A percentile compares a stretch with the other conserved stretches of the same genome.
phyloP scores from a whole-genome alignment of 2,329 filamentous ascomycete species.

The Verticillium longisporum region DNA sequence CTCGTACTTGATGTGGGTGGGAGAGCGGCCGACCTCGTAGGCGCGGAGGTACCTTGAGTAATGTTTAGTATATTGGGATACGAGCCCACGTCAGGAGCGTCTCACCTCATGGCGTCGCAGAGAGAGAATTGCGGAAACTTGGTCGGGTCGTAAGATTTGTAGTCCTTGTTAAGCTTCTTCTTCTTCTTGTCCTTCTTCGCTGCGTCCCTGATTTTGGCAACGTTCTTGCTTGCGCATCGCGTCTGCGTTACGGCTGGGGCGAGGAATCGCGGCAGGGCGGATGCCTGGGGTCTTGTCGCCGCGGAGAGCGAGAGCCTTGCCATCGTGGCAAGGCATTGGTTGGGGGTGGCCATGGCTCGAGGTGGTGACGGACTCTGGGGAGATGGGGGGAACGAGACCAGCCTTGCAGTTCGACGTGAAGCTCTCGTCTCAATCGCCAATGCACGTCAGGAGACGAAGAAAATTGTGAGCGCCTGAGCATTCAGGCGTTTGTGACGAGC shows the following conservation, averaged over 20 bases:
- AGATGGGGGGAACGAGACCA: background rate
- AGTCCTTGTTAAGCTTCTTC: slow-evolving; percentile 57
- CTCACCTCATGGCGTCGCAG: slow-evolving; percentile 86
- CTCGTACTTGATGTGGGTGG: slow-evolving; percentile 77
- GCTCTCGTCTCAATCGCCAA: background rate
- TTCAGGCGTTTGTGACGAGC: slow-evolving; percentile 12
- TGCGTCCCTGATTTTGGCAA: slow-evolving; percentile 25
- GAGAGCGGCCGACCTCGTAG: slow-evolving; percentile 78
- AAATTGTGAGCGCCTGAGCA: slow-evolving; percentile 6
- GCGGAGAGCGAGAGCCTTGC: slow-evolving; percentile 40
- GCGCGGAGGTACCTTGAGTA: slow-evolving; percentile 74
- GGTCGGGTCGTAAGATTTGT: slow-evolving; percentile 59
- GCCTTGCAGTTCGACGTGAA: background rate
- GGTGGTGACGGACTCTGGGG: background rate
- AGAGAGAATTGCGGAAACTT: slow-evolving; percentile 64
- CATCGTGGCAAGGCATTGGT: slow-evolving; percentile 48
- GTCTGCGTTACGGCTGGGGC: slow-evolving; percentile 38
- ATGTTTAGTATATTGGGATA: background rate
- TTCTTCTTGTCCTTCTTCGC: slow-evolving; percentile 48
- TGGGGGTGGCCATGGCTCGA: slow-evolving; percentile 41
- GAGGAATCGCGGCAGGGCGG: slow-evolving; percentile 41
- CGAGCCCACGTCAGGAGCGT: background rate
- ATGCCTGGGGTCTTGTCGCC: slow-evolving; percentile 31
- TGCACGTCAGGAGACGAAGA: background rate
- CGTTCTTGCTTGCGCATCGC: slow-evolving; percentile 29